Evolutionary conservation across 495 filamentous ascomycete genomes (phyloP).

Genomic region (Neurospora sublineolata): DNA sequence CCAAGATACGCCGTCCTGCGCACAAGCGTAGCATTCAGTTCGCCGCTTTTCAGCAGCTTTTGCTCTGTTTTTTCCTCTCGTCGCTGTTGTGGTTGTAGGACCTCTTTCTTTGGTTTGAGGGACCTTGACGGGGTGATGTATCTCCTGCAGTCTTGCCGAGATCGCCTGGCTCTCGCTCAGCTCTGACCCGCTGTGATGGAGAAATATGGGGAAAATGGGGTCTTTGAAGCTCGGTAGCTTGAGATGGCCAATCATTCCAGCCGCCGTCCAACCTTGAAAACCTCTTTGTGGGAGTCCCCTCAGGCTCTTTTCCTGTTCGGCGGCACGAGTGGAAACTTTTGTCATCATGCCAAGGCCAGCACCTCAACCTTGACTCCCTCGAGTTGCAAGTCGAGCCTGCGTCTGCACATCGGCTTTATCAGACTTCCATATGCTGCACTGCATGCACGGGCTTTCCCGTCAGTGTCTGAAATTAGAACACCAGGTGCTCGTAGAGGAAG

Average conservation of each 20-base stretch:
- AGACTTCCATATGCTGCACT: not conserved
- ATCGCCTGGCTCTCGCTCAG: not conserved
- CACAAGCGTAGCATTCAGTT: not conserved
- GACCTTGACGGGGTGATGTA: not conserved
- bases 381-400: not conserved
- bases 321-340: not conserved
- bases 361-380: not conserved
- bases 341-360: not conserved
- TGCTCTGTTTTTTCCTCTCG: not conserved
- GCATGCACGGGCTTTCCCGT: not conserved
- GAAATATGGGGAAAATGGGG: not conserved
- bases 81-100: not conserved
- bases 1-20: not conserved
- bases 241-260: not conserved
- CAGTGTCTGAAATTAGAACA: not conserved
- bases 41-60: not conserved
- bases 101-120: not conserved
- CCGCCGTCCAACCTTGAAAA: not conserved
- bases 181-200: not conserved
- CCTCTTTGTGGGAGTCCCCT: not conserved
- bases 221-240: not conserved
- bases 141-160: not conserved
- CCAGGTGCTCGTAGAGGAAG: not conserved
- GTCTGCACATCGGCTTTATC: not conserved
- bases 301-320: not conserved